These are phyloP conservation scores for Hapsidospora chrysogenum DNA, from an alignment of 495 filamentous ascomycete genomes.

Conservation along the genomic window DNA sequence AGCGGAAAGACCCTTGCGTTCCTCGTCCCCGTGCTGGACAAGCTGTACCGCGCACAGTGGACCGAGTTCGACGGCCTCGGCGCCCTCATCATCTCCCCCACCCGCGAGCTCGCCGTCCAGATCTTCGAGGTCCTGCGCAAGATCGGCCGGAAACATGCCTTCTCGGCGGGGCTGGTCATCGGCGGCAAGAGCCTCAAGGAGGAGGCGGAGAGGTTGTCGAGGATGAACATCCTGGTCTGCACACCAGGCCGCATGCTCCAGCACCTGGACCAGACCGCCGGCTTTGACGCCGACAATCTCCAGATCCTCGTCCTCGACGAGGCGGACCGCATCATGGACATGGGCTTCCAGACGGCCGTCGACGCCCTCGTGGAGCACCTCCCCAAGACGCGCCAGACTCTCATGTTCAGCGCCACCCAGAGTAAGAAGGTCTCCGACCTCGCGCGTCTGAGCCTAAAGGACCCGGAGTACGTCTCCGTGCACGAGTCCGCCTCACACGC, in stretches of 20 bases:
- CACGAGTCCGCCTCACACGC: conserved; percentile 70
- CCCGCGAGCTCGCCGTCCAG: conserved; percentile 86
- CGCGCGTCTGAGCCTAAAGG: conserved; percentile 68
- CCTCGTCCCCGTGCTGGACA: conserved; percentile 80
- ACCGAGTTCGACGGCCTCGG: conserved; percentile 82
- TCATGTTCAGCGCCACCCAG: conserved; percentile 93
- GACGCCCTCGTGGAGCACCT: conserved; percentile 92
- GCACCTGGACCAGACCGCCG: conserved; percentile 86
- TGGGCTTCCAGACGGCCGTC: conserved; percentile 85
- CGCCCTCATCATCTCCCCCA: conserved; percentile 85
- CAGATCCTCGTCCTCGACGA: conserved; percentile 92
- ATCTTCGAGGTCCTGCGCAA: conserved; percentile 93
- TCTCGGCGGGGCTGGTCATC: conserved; percentile 87
- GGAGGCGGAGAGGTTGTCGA: conserved; percentile 66
- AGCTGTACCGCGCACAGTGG: conserved; percentile 83
- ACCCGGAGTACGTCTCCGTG: conserved; percentile 88
- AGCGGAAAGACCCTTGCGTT: conserved; percentile 95
- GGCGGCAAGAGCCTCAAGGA: conserved; percentile 85
- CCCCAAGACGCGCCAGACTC: conserved; percentile 70
- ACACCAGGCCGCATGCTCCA: conserved; percentile 92
- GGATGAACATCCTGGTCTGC: conserved; percentile 97
- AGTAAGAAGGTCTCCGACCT: conserved; percentile 87
- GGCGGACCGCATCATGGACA: conserved; percentile 92
- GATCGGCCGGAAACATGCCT: conserved; percentile 74
- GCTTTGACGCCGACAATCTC: conserved; percentile 76